phyloP scores from a whole-genome alignment of 2,329 filamentous ascomycete genomes.

The Colletotrichum sojae region DNA sequence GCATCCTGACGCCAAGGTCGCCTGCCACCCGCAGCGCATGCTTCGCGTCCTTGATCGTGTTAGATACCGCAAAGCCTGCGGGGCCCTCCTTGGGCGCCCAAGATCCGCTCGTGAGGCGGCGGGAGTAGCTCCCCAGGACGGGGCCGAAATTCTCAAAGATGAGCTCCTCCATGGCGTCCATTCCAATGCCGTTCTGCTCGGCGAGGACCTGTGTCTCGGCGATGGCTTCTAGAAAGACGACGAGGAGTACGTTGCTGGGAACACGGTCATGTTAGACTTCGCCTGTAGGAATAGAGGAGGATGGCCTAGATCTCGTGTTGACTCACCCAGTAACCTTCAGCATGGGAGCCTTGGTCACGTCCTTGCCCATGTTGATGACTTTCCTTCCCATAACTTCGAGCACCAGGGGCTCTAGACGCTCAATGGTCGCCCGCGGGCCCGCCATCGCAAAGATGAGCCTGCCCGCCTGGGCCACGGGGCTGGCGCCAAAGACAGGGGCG shows the following conservation, averaged over 20 bases:
- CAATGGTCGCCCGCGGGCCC: conserved; percentile 53
- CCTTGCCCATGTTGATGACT: conserved; percentile 59
- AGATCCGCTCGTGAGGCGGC: conserved; percentile 54
- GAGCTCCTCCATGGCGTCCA: conserved; percentile 57
- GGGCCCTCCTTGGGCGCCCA: conserved; percentile 52
- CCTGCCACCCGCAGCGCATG: conserved; percentile 61
- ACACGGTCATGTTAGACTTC: neutral
- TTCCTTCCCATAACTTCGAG: conserved; percentile 58
- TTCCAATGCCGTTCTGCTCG: conserved; percentile 58
- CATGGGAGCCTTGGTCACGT: conserved; percentile 59
- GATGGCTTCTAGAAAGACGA: conserved; percentile 62
- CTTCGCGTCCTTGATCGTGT: conserved; percentile 67
- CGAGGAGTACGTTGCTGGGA: conserved; percentile 61
- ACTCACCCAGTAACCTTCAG: conserved; percentile 63
- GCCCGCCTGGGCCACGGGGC: conserved; percentile 60
- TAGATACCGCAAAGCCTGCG: conserved; percentile 62
- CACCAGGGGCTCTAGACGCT: conserved; percentile 55
- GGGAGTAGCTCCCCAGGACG: conserved; percentile 53
- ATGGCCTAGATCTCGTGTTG: neutral
- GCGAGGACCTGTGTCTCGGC: conserved; percentile 66
- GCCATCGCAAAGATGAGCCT: conserved; percentile 61
- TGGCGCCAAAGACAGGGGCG: conserved; percentile 65
- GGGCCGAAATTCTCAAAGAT: conserved; percentile 57
- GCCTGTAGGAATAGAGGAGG: neutral
- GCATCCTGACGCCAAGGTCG: conserved; percentile 55